A percentile compares a stretch with the other conserved stretches of the same genome.
phyloP scores from a whole-genome alignment of 768 basidiomycete species.

The Sarcodon aspratus region DNA sequence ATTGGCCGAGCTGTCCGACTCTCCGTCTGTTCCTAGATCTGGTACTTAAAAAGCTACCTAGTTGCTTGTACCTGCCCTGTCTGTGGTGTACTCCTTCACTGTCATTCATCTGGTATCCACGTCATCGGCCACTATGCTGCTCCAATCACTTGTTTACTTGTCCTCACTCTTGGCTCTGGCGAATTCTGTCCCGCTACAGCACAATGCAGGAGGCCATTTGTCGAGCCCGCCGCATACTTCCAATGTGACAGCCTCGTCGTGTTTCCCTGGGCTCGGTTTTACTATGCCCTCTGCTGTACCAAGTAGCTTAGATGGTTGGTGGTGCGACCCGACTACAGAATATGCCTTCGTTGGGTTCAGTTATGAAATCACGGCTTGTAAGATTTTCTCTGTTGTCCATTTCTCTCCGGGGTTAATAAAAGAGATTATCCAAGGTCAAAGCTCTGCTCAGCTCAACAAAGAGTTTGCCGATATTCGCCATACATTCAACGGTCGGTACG shows the following conservation, averaged over 20 bases:
- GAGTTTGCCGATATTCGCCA: constrained; percentile 54
- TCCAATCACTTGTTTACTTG: no score
- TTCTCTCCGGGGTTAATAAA: constrained; percentile 2
- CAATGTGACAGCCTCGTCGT: constrained; percentile 4
- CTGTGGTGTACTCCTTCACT: no score
- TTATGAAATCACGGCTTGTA: constrained; percentile 61
- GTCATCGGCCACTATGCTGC: no score
- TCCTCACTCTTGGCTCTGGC: no score
- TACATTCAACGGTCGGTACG: constrained; percentile 52
- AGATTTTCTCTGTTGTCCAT: constrained; percentile 8
- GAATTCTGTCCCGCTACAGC: no score
- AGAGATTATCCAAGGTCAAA: constrained; percentile 37
- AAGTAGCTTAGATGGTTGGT: constrained; percentile 16
- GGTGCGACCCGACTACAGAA: constrained; percentile 54
- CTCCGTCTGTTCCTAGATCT: no score
- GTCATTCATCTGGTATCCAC: no score
- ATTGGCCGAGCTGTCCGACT: no score
- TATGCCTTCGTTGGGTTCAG: constrained; percentile 73
- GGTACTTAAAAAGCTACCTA: no score
- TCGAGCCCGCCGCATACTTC: no score
- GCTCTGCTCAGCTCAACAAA: constrained; percentile 28
- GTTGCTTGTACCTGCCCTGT: no score
- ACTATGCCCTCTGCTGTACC: constrained; percentile 43
- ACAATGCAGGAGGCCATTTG: no score
- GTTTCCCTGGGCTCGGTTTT: constrained; percentile 34